Evolutionary conservation across 2,329 filamentous ascomycete genomes (phyloP).

Genomic region (Fusarium torreyae): DNA sequence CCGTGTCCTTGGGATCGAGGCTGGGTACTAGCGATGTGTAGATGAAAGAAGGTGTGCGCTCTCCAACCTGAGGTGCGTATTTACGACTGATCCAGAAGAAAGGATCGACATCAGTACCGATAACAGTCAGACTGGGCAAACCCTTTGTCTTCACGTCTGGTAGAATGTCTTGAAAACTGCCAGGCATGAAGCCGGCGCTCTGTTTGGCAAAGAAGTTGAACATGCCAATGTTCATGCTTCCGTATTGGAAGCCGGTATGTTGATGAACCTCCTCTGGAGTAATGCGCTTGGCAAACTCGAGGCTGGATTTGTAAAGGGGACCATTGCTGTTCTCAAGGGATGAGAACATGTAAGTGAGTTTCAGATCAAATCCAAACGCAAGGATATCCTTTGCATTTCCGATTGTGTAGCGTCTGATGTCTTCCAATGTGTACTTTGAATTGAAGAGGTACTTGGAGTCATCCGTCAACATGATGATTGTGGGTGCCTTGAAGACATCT

Average conservation of each 20-base stretch:
- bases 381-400: constrained; percentile 15
- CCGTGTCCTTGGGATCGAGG: background rate
- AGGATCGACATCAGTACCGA: constrained; percentile 16
- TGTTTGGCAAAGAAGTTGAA: constrained; percentile 18
- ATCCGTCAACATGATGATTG: constrained; percentile 19
- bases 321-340: constrained; percentile 10
- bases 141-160: constrained; percentile 11
- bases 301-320: constrained; percentile 3
- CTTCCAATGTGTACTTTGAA: constrained; percentile 17
- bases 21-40: constrained; percentile 15
- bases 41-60: constrained; percentile 8
- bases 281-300: constrained; percentile 16
- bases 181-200: constrained; percentile 15
- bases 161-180: constrained; percentile 10
- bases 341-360: constrained; percentile 15
- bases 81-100: constrained; percentile 21
- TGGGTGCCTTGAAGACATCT: constrained; percentile 10
- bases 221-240: constrained; percentile 16
- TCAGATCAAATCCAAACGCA: constrained; percentile 11
- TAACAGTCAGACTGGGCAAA: constrained; percentile 6
- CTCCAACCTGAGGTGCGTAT: constrained; percentile 14
- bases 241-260: constrained; percentile 14
- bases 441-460: constrained; percentile 17
- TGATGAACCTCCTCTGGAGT: constrained; percentile 16
- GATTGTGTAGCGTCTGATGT: constrained; percentile 12